Percentiles rank a stretch among this genome's conserved stretches.
These are phyloP conservation scores for Torulaspora indica DNA, from an alignment of 805 yeast species.

Conservation along the genomic window DNA sequence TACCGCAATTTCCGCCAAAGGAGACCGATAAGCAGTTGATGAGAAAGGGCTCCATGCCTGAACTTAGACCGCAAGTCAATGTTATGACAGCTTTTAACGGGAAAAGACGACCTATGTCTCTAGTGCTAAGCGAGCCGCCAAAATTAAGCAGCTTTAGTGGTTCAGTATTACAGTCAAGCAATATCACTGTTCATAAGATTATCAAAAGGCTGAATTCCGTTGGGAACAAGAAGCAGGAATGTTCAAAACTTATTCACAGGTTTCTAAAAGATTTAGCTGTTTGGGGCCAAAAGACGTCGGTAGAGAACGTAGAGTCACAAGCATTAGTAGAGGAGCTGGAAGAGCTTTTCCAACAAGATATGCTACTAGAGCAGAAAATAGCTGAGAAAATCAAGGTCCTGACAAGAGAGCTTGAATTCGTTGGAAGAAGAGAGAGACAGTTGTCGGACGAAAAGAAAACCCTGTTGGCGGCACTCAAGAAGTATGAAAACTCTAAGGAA, in stretches of 20 bases:
- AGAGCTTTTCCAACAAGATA: constrained; percentile 23
- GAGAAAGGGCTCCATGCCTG: neutral
- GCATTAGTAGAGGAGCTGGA: constrained; percentile 23
- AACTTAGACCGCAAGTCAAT: neutral
- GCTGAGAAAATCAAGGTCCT: constrained; percentile 17
- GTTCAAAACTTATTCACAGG: constrained; percentile 19
- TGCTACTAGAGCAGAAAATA: constrained; percentile 22
- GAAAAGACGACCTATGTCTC: constrained; percentile 8
- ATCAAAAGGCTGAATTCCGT: constrained; percentile 18
- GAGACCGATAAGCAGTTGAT: neutral
- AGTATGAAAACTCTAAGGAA: constrained; percentile 17
- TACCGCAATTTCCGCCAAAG: constrained; percentile 16
- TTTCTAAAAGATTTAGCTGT: constrained; percentile 18
- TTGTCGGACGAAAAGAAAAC: constrained; percentile 21
- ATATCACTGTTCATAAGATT: constrained; percentile 17
- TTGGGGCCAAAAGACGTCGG: constrained; percentile 21
- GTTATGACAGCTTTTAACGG: neutral
- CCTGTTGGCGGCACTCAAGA: constrained; percentile 18
- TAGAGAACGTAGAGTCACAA: constrained; percentile 12
- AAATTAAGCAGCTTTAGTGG: constrained; percentile 9
- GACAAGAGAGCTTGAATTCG: constrained; percentile 22
- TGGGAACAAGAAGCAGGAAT: constrained; percentile 20
- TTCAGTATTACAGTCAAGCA: constrained; percentile 8
- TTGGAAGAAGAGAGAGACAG: constrained; percentile 27
- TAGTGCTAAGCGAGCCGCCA: constrained; percentile 6